Conservation (phyloP, 2,329 filamentous ascomycete genomes). For the Ophiostoma piceae region DNA sequence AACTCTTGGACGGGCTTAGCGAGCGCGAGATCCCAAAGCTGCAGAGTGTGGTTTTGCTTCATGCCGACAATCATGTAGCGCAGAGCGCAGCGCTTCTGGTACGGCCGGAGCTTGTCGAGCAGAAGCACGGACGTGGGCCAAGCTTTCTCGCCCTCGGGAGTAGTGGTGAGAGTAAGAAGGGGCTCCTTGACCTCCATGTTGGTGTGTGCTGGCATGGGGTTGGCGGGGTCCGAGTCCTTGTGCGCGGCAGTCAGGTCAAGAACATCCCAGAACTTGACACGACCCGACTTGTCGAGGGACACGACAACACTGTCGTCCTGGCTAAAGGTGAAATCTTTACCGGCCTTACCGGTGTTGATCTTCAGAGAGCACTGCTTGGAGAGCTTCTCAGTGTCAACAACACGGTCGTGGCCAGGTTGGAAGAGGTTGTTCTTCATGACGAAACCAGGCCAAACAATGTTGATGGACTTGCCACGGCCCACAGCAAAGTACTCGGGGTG, state of each 20-base stretch:
- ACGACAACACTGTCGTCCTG: slow-evolving; percentile 93
- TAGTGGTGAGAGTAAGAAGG: slow-evolving; percentile 79
- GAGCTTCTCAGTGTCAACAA: slow-evolving; percentile 82
- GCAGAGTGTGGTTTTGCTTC: slow-evolving; percentile 98
- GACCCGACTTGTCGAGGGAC: slow-evolving; percentile 92
- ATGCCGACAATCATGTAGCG: slow-evolving; percentile 96
- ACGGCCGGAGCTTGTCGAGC: slow-evolving; percentile 92
- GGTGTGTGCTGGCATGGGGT: slow-evolving; percentile 49
- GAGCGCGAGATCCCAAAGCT: slow-evolving; percentile 95
- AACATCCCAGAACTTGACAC: slow-evolving; percentile 98
- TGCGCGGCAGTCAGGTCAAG: slow-evolving; percentile 62
- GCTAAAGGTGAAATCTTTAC: slow-evolving; percentile 96
- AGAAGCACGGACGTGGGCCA: slow-evolving; percentile 96
- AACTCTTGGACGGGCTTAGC: slow-evolving; percentile 96
- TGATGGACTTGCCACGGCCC: slow-evolving; percentile 91
- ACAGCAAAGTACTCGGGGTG: slow-evolving; percentile 94
- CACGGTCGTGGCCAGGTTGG: slow-evolving; percentile 58
- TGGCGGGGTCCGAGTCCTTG: slow-evolving; percentile 47
- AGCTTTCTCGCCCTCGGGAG: slow-evolving; percentile 82
- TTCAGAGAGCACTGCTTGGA: slow-evolving; percentile 81
- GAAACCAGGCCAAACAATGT: slow-evolving; percentile 69
- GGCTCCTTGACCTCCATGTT: slow-evolving; percentile 78
- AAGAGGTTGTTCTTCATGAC: slow-evolving; percentile 59
- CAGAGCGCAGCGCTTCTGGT: slow-evolving; percentile 80
- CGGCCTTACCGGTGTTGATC: slow-evolving; percentile 95